A percentile compares a stretch with the other conserved stretches of the same genome.
These are phyloP conservation scores for Yamadazyma kitorensis DNA, from an alignment of 805 yeast species.

Conservation along the genomic window DNA sequence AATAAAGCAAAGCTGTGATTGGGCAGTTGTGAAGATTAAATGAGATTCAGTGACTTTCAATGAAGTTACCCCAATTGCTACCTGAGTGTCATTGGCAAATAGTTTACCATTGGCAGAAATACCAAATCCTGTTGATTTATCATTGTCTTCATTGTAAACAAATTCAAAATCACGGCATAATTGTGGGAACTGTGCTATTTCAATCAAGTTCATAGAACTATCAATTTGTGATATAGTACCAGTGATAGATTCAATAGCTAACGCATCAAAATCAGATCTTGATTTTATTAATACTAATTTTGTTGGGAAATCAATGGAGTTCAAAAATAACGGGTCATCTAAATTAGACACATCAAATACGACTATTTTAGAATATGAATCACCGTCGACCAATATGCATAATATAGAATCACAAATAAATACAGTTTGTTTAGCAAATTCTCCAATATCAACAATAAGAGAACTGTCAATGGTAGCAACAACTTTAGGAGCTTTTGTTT, in stretches of 20 bases:
- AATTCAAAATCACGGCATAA: slow-evolving; percentile 60
- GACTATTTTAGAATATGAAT: slow-evolving; percentile 47
- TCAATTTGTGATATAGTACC: slow-evolving; percentile 51
- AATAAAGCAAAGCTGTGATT: slow-evolving; percentile 75
- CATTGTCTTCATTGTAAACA: slow-evolving; percentile 23
- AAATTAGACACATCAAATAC: slow-evolving; percentile 46
- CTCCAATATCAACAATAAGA: slow-evolving; percentile 37
- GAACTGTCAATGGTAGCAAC: slow-evolving; percentile 27
- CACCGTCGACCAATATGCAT: slow-evolving; percentile 60
- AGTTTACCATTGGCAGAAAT: slow-evolving; percentile 73
- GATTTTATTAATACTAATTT: slow-evolving; percentile 58
- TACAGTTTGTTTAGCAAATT: slow-evolving; percentile 60
- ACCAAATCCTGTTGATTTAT: slow-evolving; percentile 56
- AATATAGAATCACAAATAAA: slow-evolving; percentile 50
- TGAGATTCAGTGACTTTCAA: slow-evolving; percentile 68
- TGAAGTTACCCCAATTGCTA: slow-evolving; percentile 80
- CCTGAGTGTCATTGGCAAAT: slow-evolving; percentile 55
- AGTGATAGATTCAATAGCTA: slow-evolving; percentile 61
- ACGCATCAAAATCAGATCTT: slow-evolving; percentile 47
- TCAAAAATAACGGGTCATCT: slow-evolving; percentile 38
- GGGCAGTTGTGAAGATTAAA: slow-evolving; percentile 83
- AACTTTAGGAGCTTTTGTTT: slow-evolving; percentile 43
- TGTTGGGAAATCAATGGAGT: slow-evolving; percentile 42
- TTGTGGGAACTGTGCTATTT: slow-evolving; percentile 59
- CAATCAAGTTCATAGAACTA: slow-evolving; percentile 24